Evolutionary conservation across 805 yeast genomes (phyloP), one percentile per base, ranked within the genome.

Genomic region (Saccharomycopsis lassenensis): DNA sequence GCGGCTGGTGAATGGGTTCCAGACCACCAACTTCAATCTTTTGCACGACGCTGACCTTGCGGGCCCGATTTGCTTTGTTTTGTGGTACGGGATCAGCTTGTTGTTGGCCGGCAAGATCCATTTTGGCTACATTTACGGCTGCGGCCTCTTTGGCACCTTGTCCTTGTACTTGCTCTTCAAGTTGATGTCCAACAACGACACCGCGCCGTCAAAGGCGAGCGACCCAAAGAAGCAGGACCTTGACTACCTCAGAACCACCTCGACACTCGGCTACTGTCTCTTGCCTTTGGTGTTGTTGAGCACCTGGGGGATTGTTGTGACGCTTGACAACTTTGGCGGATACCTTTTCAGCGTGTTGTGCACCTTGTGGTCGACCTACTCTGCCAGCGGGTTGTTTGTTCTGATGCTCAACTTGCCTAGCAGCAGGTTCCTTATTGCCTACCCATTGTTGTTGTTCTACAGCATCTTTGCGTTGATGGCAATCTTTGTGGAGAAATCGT

Each of bases 401-500:
- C 72, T 89, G 7, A 86, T 84, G 19, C 65, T 91, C 51, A 83
- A 76, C 51, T 65, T 91, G 41, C 75, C 77, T 35, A 83, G 86
- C 48, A 94, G 89, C 45, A 74, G 98, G 51, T 77, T 81, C 4
- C 69, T 91, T 44, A 80, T 91, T 41, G 98, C 96, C 2, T 91
- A 91, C 52, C 98, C 98, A 2, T 65, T 91, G 50, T 77, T 81
- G 10, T 73, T 91, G 61, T 89, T 89, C 55, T 91, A 91, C 65
- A 75, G 87, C 39, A 87, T 89, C 2, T 91, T 91, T 66, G 95
- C 96, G 22, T 67, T 91, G 47, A 86, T 91, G 94, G 93, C 95
- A 1, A 79, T 91, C 23, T 91, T 91, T 54, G 87, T 71, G 8
- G 65, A 58, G 20, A 44, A 43, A 16, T 25, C 43, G 7, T 42